Evolutionary conservation across 805 yeast genomes (phyloP).

Genomic region (Zygoascus tannicola): DNA sequence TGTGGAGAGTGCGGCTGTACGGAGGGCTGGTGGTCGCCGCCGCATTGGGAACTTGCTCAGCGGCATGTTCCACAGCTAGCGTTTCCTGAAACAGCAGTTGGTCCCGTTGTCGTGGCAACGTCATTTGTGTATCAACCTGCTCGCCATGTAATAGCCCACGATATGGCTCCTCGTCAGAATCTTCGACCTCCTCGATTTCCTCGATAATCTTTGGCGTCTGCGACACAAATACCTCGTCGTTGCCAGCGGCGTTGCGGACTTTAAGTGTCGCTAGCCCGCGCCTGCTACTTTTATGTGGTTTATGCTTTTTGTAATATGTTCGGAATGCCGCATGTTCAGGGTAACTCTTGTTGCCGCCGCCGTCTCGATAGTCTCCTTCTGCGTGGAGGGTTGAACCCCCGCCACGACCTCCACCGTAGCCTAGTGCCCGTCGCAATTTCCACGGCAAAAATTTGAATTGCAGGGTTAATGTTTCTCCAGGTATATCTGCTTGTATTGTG

Average conservation of each 20-base stretch:
- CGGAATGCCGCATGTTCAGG: no score
- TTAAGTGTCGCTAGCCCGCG: not conserved
- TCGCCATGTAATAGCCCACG: slow-evolving; percentile 53
- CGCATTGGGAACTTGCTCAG: not conserved
- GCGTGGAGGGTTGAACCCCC: not conserved
- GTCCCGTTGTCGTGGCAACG: slow-evolving; percentile 51
- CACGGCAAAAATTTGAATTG: slow-evolving; percentile 1
- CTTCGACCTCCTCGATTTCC: slow-evolving; percentile 11
- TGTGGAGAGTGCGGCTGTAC: not conserved
- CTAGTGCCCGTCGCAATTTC: slow-evolving; percentile 3
- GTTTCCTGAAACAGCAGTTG: slow-evolving; percentile 38
- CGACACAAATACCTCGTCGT: not conserved
- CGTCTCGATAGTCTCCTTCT: not conserved
- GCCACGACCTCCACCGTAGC: not conserved
- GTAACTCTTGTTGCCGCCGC: no score
- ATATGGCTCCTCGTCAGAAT: slow-evolving; percentile 46
- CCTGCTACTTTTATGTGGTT: not conserved
- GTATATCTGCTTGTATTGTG: not conserved
- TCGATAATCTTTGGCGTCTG: slow-evolving; percentile 3
- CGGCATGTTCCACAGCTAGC: slow-evolving; percentile 6
- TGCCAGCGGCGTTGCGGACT: not conserved
- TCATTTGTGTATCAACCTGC: slow-evolving; percentile 49
- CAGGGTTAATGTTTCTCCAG: not conserved
- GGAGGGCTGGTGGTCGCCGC: not conserved
- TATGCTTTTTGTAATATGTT: not conserved